phyloP scores from a whole-genome alignment of 257 asterid species.

The Eustoma russellianum region DNA sequence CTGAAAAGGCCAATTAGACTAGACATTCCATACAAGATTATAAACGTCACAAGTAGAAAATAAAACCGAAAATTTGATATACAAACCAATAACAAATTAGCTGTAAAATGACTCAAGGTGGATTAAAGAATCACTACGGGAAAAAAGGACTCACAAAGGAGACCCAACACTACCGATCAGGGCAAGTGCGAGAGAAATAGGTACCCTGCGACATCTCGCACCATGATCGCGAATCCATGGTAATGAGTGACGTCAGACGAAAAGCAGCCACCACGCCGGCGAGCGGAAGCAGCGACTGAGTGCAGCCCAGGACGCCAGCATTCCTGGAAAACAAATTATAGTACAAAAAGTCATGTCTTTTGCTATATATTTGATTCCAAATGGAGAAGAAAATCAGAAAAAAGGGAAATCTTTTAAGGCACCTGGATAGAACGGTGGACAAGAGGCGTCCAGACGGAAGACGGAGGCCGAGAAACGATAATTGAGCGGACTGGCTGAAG shows the following conservation, averaged over 20 bases:
- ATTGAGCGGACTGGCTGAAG: no score
- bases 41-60: no score
- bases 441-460: conserved; percentile 19
- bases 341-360: neutral
- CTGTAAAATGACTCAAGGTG: no score
- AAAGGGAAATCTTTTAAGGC: neutral
- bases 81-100: no score
- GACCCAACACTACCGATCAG: conserved; percentile 21
- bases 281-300: conserved; percentile 29
- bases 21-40: no score
- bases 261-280: conserved; percentile 22
- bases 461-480: conserved; percentile 6
- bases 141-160: conserved; percentile 8
- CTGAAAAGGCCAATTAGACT: no score
- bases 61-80: no score
- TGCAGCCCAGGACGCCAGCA: conserved; percentile 21
- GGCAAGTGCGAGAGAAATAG: conserved; percentile 32
- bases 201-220: conserved; percentile 36
- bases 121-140: neutral
- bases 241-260: conserved; percentile 25
- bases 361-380: neutral
- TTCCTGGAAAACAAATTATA: conserved; percentile 10
- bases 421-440: conserved; percentile 24
- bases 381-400: neutral
- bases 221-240: conserved; percentile 24